Evolutionary conservation across 345 rosid genomes (phyloP).

Genomic region (Moringa oleifera): DNA sequence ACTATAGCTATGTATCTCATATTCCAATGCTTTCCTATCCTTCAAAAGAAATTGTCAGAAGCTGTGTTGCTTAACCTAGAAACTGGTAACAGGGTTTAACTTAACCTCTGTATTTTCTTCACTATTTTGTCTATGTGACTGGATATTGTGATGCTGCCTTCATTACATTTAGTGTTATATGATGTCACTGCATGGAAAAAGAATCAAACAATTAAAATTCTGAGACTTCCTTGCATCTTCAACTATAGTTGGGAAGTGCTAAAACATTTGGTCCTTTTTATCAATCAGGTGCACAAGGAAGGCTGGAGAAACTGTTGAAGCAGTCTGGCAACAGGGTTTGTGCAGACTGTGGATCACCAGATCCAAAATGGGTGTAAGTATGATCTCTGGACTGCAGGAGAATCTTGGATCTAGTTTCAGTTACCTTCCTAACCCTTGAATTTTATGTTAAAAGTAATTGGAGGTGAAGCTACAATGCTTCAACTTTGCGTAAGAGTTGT

Average conservation of each 20-base stretch:
- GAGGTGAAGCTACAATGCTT: background rate
- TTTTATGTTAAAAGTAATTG: background rate
- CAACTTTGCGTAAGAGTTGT: background rate
- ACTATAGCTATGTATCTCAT: too few relatives aligned
- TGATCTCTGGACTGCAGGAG: background rate
- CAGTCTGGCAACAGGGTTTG: slow-evolving; percentile 55
- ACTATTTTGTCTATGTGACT: too few relatives aligned
- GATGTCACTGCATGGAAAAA: background rate
- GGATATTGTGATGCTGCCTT: too few relatives aligned
- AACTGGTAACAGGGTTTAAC: too few relatives aligned
- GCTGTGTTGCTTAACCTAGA: too few relatives aligned
- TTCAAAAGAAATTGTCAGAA: too few relatives aligned
- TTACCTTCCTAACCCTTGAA: background rate
- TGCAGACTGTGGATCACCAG: slow-evolving; percentile 94
- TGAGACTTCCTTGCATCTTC: background rate
- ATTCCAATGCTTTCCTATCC: too few relatives aligned
- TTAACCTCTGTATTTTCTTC: too few relatives aligned
- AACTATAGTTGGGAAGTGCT: background rate
- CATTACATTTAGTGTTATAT: background rate
- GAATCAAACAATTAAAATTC: too few relatives aligned
- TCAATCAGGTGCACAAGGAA: slow-evolving; percentile 42
- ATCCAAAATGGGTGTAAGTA: slow-evolving; percentile 98
- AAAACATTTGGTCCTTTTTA: background rate
- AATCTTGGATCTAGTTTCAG: background rate
- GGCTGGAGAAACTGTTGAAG: slow-evolving; percentile 52